Evolutionary conservation across 441 rosid species (phyloP).

Genomic region (Syzygium malaccense): DNA sequence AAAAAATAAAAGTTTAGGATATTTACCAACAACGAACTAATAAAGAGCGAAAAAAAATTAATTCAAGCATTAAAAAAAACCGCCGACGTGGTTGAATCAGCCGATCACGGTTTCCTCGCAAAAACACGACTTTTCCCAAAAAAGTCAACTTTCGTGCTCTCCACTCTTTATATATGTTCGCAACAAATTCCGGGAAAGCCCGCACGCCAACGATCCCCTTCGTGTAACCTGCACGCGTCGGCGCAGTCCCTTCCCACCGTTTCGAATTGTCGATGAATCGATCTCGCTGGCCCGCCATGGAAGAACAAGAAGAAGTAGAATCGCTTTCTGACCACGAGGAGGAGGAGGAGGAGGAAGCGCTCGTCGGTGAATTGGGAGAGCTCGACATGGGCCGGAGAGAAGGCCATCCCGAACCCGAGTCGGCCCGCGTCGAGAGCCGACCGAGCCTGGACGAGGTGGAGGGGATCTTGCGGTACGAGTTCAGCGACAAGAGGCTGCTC

Average conservation of each 20-base stretch:
- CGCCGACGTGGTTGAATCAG: neutral
- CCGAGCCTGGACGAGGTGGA: slow-evolving; percentile 35
- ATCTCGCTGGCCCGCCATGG: neutral
- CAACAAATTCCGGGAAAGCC: neutral
- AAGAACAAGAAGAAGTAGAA: neutral
- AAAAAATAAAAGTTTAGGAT: neutral
- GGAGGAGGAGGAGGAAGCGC: neutral
- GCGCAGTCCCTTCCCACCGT: neutral
- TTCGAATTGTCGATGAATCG: neutral
- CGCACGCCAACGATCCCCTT: neutral
- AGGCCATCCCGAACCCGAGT: neutral
- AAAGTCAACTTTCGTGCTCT: neutral
- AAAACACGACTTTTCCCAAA: neutral
- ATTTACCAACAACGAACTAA: neutral
- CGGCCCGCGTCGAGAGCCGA: accelerated
- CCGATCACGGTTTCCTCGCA: neutral
- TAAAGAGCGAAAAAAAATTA: neutral
- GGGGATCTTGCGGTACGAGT: slow-evolving; percentile 31
- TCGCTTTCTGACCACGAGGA: neutral
- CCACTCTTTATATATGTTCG: neutral
- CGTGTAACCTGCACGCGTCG: neutral
- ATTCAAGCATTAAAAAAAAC: neutral
- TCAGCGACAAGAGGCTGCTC: slow-evolving; percentile 27
- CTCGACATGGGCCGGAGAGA: accelerated
- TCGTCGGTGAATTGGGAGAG: neutral